Conservation (phyloP, 306 rosid species). For the Rosa persica region DNA sequence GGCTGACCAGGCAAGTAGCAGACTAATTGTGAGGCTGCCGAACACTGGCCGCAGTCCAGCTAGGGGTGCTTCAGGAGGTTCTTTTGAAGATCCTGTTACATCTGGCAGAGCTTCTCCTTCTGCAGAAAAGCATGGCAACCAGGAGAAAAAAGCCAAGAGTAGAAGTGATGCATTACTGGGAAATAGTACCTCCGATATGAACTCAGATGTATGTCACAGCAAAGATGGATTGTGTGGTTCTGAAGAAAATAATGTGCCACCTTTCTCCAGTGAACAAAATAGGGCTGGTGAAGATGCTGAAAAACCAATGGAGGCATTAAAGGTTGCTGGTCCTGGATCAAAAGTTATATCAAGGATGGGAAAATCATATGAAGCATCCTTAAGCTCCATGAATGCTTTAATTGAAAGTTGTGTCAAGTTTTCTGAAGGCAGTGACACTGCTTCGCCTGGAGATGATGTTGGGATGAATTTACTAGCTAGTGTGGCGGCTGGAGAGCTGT, state of each 20-base stretch:
- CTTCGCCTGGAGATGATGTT: conserved; percentile 58
- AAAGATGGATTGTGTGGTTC: conserved; percentile 53
- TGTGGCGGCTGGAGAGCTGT: conserved; percentile 84
- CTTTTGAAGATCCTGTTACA: conserved; percentile 54
- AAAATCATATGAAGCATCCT: conserved; percentile 64
- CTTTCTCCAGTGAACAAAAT: conserved; percentile 41
- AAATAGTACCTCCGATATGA: conserved; percentile 43
- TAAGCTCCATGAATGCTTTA: conserved; percentile 72
- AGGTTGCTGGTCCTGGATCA: conserved; percentile 47
- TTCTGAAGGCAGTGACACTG: conserved; percentile 50
- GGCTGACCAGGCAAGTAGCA: conserved; percentile 51
- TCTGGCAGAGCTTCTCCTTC: conserved; percentile 60
- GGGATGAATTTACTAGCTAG: conserved; percentile 95
- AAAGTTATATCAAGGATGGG: conserved; percentile 44
- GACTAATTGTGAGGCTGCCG: conserved; percentile 67
- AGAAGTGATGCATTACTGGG: conserved; percentile 43
- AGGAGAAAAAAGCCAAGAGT: conserved; percentile 46
- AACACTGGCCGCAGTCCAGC: conserved; percentile 63
- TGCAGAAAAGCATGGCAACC: conserved; percentile 60
- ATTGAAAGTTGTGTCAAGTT: conserved; percentile 77
- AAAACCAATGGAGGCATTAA: conserved; percentile 40
- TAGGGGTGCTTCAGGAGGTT: conserved; percentile 49
- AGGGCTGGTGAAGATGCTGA: conserved; percentile 45
- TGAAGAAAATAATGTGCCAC: conserved; percentile 56
- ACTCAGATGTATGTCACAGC: conserved; percentile 50